These are phyloP conservation scores for Pseudevernia furfuracea DNA, from an alignment of 495 filamentous ascomycete species.

Conservation along the genomic window DNA sequence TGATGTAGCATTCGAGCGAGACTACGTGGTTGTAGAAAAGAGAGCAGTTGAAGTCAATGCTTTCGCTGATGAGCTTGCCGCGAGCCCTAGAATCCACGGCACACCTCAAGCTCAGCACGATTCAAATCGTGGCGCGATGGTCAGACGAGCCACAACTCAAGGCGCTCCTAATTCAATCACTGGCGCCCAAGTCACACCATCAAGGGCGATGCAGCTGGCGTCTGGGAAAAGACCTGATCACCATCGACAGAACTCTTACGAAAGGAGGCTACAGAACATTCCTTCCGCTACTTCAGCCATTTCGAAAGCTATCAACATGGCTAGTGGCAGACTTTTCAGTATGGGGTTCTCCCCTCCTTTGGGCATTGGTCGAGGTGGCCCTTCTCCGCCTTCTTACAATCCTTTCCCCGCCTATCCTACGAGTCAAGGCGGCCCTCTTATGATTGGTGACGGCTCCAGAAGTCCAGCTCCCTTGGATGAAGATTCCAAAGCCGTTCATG, in stretches of 20 bases:
- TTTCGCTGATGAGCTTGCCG: constrained; percentile 87
- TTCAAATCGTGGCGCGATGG: constrained; percentile 40
- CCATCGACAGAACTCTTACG: constrained; percentile 64
- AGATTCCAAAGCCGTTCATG: constrained; percentile 66
- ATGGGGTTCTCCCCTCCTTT: constrained; percentile 64
- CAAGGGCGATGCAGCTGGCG: constrained; percentile 62
- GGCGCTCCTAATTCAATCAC: constrained; percentile 49
- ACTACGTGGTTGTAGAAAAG: constrained; percentile 95
- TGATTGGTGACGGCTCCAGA: constrained; percentile 60
- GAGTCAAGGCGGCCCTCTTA: constrained; percentile 47
- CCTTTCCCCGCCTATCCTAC: constrained; percentile 80
- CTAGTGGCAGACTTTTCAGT: constrained; percentile 75
- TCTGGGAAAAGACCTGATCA: constrained; percentile 58
- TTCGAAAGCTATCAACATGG: constrained; percentile 89
- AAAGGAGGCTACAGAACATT: constrained; percentile 69
- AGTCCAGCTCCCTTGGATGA: constrained; percentile 60
- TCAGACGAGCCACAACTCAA: constrained; percentile 64
- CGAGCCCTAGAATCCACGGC: constrained; percentile 55
- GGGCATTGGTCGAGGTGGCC: constrained; percentile 54
- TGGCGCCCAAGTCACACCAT: constrained; percentile 50
- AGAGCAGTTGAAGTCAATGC: constrained; percentile 91
- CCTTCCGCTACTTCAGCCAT: constrained; percentile 78
- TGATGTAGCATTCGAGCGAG: constrained; percentile 80
- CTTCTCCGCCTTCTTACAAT: constrained; percentile 71
- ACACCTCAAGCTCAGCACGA: constrained; percentile 32